Evolutionary conservation across 75 land plant species (phyloP).

Genomic region (Azolla pinnata): DNA sequence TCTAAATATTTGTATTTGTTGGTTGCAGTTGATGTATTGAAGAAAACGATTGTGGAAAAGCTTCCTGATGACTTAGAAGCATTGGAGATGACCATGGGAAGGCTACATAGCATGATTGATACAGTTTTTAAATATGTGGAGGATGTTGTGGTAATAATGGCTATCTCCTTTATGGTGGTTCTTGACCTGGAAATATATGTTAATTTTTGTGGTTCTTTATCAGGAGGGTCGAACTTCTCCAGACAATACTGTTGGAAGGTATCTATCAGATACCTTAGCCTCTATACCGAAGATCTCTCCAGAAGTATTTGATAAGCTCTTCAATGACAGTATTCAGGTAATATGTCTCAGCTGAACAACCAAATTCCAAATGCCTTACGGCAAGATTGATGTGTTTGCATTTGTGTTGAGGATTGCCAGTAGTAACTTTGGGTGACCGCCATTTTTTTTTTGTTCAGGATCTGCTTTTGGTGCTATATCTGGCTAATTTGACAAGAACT

Average conservation of each 20-base stretch:
- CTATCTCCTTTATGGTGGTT: not conserved
- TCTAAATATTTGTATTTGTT: not conserved
- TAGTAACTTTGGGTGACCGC: not conserved
- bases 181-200: not conserved
- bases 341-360: too few relatives aligned
- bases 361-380: too few relatives aligned
- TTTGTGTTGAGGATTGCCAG: not conserved
- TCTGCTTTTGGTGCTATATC: constrained; percentile 57
- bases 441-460: constrained; percentile 42
- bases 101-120: constrained; percentile 63
- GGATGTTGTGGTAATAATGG: constrained; percentile 78
- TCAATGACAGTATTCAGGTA: constrained; percentile 94
- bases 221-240: constrained; percentile 66
- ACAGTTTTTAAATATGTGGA: constrained; percentile 84
- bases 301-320: constrained; percentile 75
- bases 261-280: constrained; percentile 64
- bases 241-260: constrained; percentile 74
- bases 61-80: constrained; percentile 93
- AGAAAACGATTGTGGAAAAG: constrained; percentile 77
- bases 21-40: constrained; percentile 83
- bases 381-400: too few relatives aligned
- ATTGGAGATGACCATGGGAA: constrained; percentile 71
- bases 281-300: constrained; percentile 74
- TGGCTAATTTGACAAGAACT: constrained; percentile 86
- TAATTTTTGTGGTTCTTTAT: too few relatives aligned